A percentile compares a stretch with the other conserved stretches of the same genome.
phyloP scores from a whole-genome alignment of 257 asterid genomes.

The Solanum infundibuliforme region DNA sequence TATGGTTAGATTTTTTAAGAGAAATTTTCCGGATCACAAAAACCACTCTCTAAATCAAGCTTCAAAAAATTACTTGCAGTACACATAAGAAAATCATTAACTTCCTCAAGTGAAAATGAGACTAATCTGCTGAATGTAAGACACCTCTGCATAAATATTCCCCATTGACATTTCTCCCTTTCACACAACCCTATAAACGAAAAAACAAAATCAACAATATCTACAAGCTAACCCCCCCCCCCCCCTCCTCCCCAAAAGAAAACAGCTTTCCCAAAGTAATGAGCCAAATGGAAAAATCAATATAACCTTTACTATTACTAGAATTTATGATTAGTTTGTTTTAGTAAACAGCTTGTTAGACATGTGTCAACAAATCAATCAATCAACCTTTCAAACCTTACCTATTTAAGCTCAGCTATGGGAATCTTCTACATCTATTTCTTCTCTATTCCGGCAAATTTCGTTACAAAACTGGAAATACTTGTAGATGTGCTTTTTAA shows the following conservation, averaged over 20 bases:
- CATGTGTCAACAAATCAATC: background rate
- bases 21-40: background rate
- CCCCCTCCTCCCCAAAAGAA: background rate
- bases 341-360: background rate
- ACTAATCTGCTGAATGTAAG: background rate
- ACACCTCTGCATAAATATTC: background rate
- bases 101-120: background rate
- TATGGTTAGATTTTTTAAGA: background rate
- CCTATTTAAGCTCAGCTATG: background rate
- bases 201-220: background rate
- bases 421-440: background rate
- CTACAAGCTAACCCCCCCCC: background rate
- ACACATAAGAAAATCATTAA: background rate
- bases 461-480: background rate
- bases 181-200: background rate
- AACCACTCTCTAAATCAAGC: background rate
- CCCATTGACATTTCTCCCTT: background rate
- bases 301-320: background rate
- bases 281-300: background rate
- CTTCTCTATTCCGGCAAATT: background rate
- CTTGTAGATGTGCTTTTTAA: background rate
- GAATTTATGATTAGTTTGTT: background rate
- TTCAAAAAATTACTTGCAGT: background rate
- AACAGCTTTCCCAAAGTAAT: background rate
- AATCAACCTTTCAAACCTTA: background rate